Base-by-base conservation (phyloP, 495 filamentous ascomycete genomes). In the Xylaria telfairii region DNA sequence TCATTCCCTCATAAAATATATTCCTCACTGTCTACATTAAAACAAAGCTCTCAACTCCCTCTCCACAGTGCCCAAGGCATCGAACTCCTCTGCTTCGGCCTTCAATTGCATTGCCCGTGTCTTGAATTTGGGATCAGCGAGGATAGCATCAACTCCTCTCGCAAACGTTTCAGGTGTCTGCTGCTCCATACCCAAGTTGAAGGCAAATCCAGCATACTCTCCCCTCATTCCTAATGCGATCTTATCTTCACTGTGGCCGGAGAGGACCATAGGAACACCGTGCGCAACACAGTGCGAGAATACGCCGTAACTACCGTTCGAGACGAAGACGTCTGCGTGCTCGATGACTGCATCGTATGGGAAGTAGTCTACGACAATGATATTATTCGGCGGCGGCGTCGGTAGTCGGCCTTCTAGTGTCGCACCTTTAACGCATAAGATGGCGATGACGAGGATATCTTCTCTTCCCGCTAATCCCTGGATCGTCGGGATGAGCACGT, bases 331-430 rank as follows among this genome's bases (percentile, higher is more conserved):
- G 41, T 73, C 71, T 4, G 67, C 72, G 59, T 76, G 65, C 37
- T 71, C 61, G 7, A 82, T 73, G 4, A 81, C 60, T 17, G 75
- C 72, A 59, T 80, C 78, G 59, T 76, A 83, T n/a, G 81, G 81
- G n/a, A 83, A 68, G 60, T 73, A 82, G 53, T 82, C 78, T 9
- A 68, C 72, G 0, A 82, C 74, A 21, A 71, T 59, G 28, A 74
- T 64, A 62, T 81, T 80, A 13, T 10, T 28, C 10, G 75, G 75
- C 24, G 75, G 34, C n/a, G 34, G 28, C 1, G 57, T 64, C 21
- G 32, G 69, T 7, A 74, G 72, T 21, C 21, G 42, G 26, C 9
- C 63, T 24, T 39, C 63, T 12, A 76, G 61, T 21, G 72, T 71
- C 0, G 71, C 62, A n/a, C 76, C 78, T 51, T 69, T 73, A 63